A percentile compares a stretch with the other conserved stretches of the same genome.
These are phyloP conservation scores for Populus hybrid DNA, from an alignment of 441 rosid species.

Conservation along the genomic window DNA sequence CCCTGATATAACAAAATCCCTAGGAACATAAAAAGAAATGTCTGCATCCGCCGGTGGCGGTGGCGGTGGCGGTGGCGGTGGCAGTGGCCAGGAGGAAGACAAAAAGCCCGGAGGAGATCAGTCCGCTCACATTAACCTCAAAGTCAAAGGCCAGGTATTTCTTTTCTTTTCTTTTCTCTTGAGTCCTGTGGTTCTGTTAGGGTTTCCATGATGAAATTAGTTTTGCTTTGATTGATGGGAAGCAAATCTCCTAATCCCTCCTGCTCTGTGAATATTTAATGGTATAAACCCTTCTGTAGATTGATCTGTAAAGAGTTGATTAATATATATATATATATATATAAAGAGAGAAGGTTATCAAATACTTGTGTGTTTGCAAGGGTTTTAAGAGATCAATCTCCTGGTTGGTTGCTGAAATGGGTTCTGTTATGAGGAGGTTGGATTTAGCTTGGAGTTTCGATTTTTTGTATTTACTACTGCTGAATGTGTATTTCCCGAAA, in stretches of 20 bases:
- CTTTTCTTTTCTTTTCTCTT: not conserved
- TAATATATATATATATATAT: too few relatives aligned
- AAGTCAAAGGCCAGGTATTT: conserved; percentile 86
- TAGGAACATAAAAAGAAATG: conserved; percentile 17
- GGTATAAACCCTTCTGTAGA: not conserved
- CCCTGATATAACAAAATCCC: not conserved
- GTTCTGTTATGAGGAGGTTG: not conserved
- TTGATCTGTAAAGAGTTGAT: not conserved
- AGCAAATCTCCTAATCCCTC: too few relatives aligned
- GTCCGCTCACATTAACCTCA: conserved; percentile 75
- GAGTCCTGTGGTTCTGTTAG: not conserved
- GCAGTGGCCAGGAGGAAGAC: conserved; percentile 58
- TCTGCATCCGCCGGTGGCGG: conserved; percentile 38
- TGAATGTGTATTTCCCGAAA: too few relatives aligned
- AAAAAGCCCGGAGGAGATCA: conserved; percentile 68
- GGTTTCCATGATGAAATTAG: not conserved
- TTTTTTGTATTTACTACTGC: too few relatives aligned
- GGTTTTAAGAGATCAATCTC: not conserved
- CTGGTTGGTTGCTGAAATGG: not conserved
- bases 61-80: conserved; percentile 30
- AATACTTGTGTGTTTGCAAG: not conserved
- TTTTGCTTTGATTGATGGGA: not conserved
- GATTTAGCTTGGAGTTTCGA: not conserved
- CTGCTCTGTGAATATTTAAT: not conserved
- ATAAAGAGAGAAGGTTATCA: too few relatives aligned